Evolutionary conservation across 176 grass and related monocot genomes (phyloP).

Genomic region (Olyra latifolia): DNA sequence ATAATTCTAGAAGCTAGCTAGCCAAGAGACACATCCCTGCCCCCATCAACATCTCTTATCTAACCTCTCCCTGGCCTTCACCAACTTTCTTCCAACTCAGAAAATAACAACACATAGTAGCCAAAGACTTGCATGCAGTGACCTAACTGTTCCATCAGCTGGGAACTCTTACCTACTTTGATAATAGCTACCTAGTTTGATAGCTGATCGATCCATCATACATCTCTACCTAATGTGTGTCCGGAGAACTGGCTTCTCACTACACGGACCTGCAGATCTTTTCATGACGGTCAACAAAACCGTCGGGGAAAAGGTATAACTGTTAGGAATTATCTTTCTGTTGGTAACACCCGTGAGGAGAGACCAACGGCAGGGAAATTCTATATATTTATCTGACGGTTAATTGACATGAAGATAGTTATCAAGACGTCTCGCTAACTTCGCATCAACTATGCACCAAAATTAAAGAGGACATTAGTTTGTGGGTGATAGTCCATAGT

Average conservation of each 20-base stretch:
- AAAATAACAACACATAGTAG: conserved; percentile 16
- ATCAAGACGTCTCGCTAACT: too few species aligned
- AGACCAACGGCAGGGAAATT: too few species aligned
- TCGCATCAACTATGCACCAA: too few species aligned
- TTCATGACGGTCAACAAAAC: too few species aligned
- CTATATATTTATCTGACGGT: too few species aligned
- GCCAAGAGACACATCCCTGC: not conserved
- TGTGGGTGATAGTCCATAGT: too few species aligned
- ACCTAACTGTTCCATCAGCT: conserved; percentile 37
- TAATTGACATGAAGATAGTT: too few species aligned
- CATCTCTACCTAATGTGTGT: conserved; percentile 5
- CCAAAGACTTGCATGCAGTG: conserved; percentile 16
- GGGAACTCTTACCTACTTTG: conserved; percentile 36
- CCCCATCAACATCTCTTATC: conserved; percentile 31
- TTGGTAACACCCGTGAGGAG: too few species aligned
- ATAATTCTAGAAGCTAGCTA: conserved; percentile 43
- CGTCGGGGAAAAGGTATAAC: too few species aligned
- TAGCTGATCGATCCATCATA: conserved; percentile 29
- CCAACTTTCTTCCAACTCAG: conserved; percentile 20
- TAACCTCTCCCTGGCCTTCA: conserved; percentile 19
- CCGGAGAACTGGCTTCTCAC: not conserved
- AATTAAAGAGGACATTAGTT: too few species aligned
- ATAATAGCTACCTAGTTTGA: conserved; percentile 17
- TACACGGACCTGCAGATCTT: too few species aligned
- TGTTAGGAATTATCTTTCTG: too few species aligned